These are phyloP conservation scores for Entomophthora muscae DNA, from an alignment of 371 early-diverging fungal genomes.

Conservation along the genomic window DNA sequence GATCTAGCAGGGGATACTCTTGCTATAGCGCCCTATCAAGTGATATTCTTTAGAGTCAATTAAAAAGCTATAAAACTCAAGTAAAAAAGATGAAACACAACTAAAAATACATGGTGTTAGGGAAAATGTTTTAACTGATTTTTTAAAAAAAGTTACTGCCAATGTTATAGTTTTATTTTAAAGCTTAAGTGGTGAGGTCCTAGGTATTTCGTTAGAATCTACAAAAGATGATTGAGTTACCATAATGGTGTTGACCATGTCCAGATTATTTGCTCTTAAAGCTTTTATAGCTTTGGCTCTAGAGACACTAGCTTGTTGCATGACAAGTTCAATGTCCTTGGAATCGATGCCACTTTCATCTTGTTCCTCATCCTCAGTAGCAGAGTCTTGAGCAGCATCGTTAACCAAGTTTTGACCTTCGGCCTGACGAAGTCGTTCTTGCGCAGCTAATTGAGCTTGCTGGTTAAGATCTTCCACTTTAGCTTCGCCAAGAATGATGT, in stretches of 20 bases:
- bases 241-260: constrained; percentile 94
- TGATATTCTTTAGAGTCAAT: too few relatives aligned
- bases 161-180: too few relatives aligned
- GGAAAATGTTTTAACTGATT: too few relatives aligned
- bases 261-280: constrained; percentile 66
- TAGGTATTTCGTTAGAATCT: background rate
- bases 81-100: too few relatives aligned
- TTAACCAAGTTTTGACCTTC: constrained; percentile 18
- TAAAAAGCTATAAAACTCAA: too few relatives aligned
- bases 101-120: too few relatives aligned
- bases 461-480: constrained; percentile 68
- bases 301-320: constrained; percentile 72
- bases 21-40: too few relatives aligned
- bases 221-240: constrained; percentile 7
- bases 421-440: constrained; percentile 26
- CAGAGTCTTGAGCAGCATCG: constrained; percentile 27
- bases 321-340: constrained; percentile 87
- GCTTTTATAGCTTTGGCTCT: constrained; percentile 87
- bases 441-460: constrained; percentile 50
- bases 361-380: constrained; percentile 30
- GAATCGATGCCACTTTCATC: constrained; percentile 62
- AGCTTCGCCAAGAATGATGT: constrained; percentile 94
- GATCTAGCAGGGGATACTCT: too few relatives aligned
- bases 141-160: too few relatives aligned
- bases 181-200: background rate